Percentiles rank a stretch among this genome's conserved stretches.
These are phyloP conservation scores for Cercospora nicotianae DNA, from an alignment of 2,329 filamentous ascomycete genomes.

Conservation along the genomic window DNA sequence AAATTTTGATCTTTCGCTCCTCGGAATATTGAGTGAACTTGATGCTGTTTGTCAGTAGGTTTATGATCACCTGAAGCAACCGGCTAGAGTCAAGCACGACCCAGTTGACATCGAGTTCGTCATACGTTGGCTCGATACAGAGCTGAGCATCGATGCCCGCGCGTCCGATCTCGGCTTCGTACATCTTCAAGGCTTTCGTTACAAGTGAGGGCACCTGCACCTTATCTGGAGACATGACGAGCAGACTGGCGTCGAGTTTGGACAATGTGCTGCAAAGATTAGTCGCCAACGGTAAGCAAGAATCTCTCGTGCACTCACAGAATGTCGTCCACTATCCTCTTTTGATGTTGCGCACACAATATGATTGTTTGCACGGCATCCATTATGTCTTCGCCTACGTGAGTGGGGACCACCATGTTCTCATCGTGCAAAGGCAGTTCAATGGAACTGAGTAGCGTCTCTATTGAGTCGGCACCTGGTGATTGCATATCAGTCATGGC, in stretches of 20 bases:
- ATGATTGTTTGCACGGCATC: conserved; percentile 45
- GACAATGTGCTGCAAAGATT: conserved; percentile 38
- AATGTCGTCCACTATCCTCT: conserved; percentile 51
- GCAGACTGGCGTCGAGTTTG: conserved; percentile 48
- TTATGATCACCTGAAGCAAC: conserved; percentile 47
- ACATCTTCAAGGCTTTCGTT: conserved; percentile 38
- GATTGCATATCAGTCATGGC: conserved; percentile 23
- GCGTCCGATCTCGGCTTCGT: conserved; percentile 34
- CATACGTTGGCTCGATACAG: conserved; percentile 41
- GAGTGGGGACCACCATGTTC: conserved; percentile 27
- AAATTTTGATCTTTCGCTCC: conserved; percentile 42
- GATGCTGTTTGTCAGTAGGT: conserved; percentile 49
- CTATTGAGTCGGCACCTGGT: conserved; percentile 43
- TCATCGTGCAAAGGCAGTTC: conserved; percentile 28
- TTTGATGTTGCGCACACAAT: conserved; percentile 50
- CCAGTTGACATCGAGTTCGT: conserved; percentile 40
- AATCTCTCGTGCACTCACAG: conserved; percentile 26
- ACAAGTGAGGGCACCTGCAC: conserved; percentile 42
- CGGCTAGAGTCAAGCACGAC: conserved; percentile 46
- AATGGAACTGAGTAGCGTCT: conserved; percentile 34
- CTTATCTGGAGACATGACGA: conserved; percentile 45
- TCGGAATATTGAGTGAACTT: conserved; percentile 47
- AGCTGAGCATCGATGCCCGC: conserved; percentile 33
- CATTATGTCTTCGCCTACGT: conserved; percentile 29
- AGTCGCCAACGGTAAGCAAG: neutral